Percentiles rank a stretch among this genome's conserved stretches.
phyloP scores from a whole-genome alignment of 208 protist species.

The Angomonas ambiguus region DNA sequence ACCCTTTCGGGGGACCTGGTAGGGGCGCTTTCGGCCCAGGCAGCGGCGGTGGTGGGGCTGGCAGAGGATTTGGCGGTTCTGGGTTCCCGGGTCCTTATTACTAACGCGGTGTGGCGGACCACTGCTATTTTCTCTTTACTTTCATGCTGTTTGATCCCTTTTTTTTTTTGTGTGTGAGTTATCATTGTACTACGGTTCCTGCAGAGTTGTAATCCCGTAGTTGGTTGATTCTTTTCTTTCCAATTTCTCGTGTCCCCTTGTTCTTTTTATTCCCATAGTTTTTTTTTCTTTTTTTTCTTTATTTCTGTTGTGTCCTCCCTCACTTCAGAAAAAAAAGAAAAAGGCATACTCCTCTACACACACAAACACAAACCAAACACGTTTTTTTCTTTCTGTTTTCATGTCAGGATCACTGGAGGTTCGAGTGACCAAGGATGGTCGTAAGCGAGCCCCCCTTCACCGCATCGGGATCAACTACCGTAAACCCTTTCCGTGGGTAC shows the following conservation, averaged over 20 bases:
- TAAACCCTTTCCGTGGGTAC: slow-evolving; percentile 71
- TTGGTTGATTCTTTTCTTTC: neutral
- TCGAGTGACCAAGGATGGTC: slow-evolving; percentile 54
- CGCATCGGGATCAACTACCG: slow-evolving; percentile 61
- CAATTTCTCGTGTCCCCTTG: neutral
- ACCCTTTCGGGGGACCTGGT: slow-evolving; percentile 4
- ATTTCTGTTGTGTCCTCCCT: neutral
- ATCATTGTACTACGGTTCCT: too few relatives aligned
- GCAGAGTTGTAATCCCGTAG: too few relatives aligned
- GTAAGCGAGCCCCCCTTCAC: slow-evolving; percentile 60
- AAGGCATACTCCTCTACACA: neutral
- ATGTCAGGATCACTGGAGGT: neutral
- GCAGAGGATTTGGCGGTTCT: neutral
- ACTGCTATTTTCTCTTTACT: too few relatives aligned
- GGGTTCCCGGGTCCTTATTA: neutral
- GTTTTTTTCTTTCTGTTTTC: slow-evolving; percentile 4
- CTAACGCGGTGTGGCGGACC: neutral
- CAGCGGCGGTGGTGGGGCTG: neutral
- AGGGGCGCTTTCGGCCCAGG: slow-evolving; percentile 7
- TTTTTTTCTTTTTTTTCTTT: neutral
- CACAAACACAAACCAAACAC: neutral
- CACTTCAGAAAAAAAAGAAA: too few relatives aligned
- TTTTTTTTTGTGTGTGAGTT: too few relatives aligned
- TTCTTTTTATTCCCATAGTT: neutral
- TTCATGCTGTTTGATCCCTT: neutral